Conservation (phyloP, 169 alveolate species). For the Babesia bigemina region DNA sequence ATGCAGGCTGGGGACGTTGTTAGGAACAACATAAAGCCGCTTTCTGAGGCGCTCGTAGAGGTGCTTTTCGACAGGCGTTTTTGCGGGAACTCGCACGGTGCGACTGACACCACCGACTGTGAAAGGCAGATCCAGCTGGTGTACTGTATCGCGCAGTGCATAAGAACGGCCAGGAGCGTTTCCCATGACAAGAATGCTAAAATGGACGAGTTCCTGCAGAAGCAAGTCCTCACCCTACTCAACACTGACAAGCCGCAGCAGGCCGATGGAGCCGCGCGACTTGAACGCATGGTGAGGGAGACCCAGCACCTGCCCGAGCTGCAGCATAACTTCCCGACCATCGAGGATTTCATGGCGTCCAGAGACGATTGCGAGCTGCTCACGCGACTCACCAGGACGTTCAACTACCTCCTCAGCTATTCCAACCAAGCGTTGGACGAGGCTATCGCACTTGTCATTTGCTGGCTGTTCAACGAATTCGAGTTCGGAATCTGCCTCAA, state of each 20-base stretch:
- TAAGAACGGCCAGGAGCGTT: constrained; percentile 17
- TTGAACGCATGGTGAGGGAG: constrained; percentile 26
- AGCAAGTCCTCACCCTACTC: constrained; percentile 31
- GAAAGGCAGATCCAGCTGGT: constrained; percentile 56
- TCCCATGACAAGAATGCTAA: constrained; percentile 20
- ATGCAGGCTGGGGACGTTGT: constrained; percentile 17
- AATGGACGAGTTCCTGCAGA: constrained; percentile 50
- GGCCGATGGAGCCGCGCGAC: constrained; percentile 5
- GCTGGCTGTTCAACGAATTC: constrained; percentile 60
- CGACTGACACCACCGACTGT: constrained; percentile 34
- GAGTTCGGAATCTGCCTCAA: constrained; percentile 52
- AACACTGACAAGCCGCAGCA: neutral
- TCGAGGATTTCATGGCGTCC: constrained; percentile 32
- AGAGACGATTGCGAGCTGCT: constrained; percentile 49
- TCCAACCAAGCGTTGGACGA: constrained; percentile 50
- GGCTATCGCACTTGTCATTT: constrained; percentile 51
- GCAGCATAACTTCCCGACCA: constrained; percentile 21
- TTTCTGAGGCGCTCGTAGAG: constrained; percentile 46
- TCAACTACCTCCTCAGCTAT: constrained; percentile 37
- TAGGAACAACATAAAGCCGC: constrained; percentile 30
- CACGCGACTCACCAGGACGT: constrained; percentile 37
- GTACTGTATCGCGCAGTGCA: constrained; percentile 61
- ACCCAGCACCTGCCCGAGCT: constrained; percentile 21
- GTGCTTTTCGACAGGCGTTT: constrained; percentile 38
- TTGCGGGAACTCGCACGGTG: constrained; percentile 48